Evolutionary conservation across 805 yeast genomes (phyloP).

Genomic region (Candida sphagnicola): DNA sequence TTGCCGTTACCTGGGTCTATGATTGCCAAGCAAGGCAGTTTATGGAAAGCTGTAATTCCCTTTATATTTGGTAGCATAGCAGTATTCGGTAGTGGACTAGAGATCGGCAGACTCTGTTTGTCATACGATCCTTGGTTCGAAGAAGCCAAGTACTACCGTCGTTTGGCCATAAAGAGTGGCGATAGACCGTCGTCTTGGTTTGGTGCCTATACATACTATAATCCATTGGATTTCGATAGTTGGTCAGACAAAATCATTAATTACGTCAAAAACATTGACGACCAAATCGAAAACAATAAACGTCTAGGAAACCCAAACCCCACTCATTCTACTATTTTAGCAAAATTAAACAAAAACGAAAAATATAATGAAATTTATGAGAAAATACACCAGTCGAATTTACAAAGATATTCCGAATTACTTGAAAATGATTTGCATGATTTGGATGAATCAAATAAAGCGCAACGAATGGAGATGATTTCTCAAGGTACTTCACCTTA

Average conservation of each 20-base stretch:
- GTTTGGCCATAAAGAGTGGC: conserved; percentile 46
- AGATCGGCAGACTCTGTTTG: conserved; percentile 45
- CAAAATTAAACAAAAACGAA: conserved; percentile 13
- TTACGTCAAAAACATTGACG: conserved; percentile 13
- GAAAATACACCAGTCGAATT: conserved; percentile 22
- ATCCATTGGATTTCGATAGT: conserved; percentile 45
- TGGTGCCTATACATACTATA: conserved; percentile 55
- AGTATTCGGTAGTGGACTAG: conserved; percentile 54
- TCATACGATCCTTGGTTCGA: conserved; percentile 68
- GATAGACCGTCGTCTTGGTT: conserved; percentile 56
- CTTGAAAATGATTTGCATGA: conserved; percentile 22
- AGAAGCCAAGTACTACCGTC: conserved; percentile 56
- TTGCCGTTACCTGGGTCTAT: conserved; percentile 9
- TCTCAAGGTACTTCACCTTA: conserved; percentile 28
- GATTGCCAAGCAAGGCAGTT: conserved; percentile 6
- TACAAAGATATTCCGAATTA: conserved; percentile 13
- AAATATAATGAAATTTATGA: conserved; percentile 27
- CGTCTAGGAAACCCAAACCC: neutral
- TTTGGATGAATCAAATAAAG: conserved; percentile 36
- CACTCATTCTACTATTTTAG: conserved; percentile 2
- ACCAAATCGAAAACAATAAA: conserved; percentile 7
- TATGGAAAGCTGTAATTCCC: conserved; percentile 10
- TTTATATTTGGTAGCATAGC: conserved; percentile 40
- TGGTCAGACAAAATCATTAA: conserved; percentile 26
- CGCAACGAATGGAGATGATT: conserved; percentile 27